These are phyloP conservation scores for Liriodendron chinense DNA, from an alignment of 164 flowering plant genomes.

Conservation along the genomic window DNA sequence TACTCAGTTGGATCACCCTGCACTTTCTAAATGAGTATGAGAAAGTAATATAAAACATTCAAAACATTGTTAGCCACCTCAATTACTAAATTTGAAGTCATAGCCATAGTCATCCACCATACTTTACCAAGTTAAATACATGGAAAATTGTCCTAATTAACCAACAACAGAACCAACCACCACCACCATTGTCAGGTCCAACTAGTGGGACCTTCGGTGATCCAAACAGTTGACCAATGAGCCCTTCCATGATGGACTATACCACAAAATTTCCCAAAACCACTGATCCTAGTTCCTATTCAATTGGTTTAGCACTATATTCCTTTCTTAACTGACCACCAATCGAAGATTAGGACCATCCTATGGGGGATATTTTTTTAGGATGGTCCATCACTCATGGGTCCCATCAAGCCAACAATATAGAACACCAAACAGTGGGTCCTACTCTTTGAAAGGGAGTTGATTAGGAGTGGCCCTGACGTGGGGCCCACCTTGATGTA, in stretches of 20 bases:
- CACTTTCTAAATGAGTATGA: conserved; percentile 1
- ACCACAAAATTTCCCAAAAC: not conserved
- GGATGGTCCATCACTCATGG: not conserved
- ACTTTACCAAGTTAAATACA: not conserved
- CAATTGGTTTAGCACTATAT: too few relatives aligned
- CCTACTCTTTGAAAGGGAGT: too few relatives aligned
- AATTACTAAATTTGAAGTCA: not conserved
- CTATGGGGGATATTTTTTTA: not conserved
- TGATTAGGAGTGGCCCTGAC: too few relatives aligned
- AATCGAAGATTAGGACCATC: too few relatives aligned
- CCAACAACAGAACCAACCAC: not conserved
- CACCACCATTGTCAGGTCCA: too few relatives aligned
- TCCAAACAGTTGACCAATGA: not conserved
- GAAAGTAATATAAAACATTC: not conserved
- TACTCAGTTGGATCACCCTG: conserved; percentile 49
- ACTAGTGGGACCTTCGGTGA: not conserved
- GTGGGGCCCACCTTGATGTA: too few relatives aligned
- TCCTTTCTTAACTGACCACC: too few relatives aligned
- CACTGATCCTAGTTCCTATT: too few relatives aligned
- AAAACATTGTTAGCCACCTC: not conserved
- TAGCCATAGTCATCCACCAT: not conserved
- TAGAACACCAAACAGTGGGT: not conserved
- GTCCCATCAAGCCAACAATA: not conserved
- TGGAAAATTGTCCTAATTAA: not conserved
- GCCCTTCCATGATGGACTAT: not conserved